Base-by-base conservation (phyloP, 2,329 filamentous ascomycete genomes). In the Sporothrix sp. region DNA sequence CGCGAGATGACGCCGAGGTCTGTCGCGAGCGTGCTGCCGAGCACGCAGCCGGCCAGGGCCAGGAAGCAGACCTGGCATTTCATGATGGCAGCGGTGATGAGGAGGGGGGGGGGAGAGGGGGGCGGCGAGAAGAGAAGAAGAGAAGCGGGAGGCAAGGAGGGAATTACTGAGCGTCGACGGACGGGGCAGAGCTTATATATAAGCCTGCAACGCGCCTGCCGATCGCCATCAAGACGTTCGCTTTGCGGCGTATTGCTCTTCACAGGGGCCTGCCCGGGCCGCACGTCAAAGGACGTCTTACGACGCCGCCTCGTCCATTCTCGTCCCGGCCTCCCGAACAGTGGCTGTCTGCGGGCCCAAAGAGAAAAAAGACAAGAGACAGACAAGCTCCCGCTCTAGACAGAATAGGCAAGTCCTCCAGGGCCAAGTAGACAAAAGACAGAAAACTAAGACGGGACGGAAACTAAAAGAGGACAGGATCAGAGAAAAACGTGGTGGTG, bases 1-100 rank as follows among this genome's bases (percentile, higher is more conserved):
- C 53, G 56, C 20, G 59, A 60, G 30, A 65, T 64, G 28, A 57
- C 48, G 40, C 54, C 58, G 48, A 65, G 56, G 51, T 66, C 64
- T 1, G 59, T 63, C 14, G 62, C 54, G 21, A 53, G 48, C 20
- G 44, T 37, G 42, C 52, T 56, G 37, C 25, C 48, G 10, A 53
- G 37, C 21, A 40, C 47, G 21, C 38, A 30, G n/a, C 35, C 39
- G 18, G 53, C 51, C 28, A 53, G 44, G 16, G 51, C 51, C 35
- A 51, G 9, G n/a, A 44, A 16, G 25, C 40, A 37, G 33, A 25
- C 32, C 43, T 52, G 37, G 45, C 28, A 30, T 47, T 54, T 54
- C 53, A 54, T 54, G 11, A 13, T 33, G 44, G 5, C 20, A 13
- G 28, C 1, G n/a, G 20, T 13, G 25, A 23, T 1, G 9, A 20